Percentiles rank a stretch among this genome's conserved stretches.
Evolutionary conservation across 305 asterid species (phyloP).

Genomic region (Plantago rigida): DNA sequence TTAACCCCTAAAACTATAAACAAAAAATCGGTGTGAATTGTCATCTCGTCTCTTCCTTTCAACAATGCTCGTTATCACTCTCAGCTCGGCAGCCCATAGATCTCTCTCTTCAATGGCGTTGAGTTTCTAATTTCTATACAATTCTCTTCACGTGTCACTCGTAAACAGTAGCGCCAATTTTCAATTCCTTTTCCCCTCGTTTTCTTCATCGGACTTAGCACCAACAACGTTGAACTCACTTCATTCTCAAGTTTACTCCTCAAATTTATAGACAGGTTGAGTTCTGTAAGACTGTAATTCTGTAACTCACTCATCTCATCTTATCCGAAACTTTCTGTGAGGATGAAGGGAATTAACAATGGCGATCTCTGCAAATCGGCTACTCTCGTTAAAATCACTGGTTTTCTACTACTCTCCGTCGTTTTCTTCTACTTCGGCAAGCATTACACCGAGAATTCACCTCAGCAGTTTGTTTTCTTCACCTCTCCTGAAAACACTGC

Average conservation of each 20-base stretch:
- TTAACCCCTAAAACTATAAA: too few relatives aligned
- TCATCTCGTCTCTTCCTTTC: too few relatives aligned
- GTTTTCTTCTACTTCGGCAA: slow-evolving; percentile 66
- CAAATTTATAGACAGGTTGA: neutral
- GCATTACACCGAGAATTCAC: slow-evolving; percentile 52
- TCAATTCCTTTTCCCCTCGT: too few relatives aligned
- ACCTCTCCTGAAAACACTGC: slow-evolving; percentile 44
- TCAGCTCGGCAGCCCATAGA: too few relatives aligned
- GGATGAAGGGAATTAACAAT: slow-evolving; percentile 42
- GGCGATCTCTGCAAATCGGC: slow-evolving; percentile 58
- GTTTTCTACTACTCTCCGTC: slow-evolving; percentile 42
- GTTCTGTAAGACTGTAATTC: neutral
- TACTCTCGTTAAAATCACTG: slow-evolving; percentile 41
- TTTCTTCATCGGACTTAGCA: slow-evolving; percentile 7
- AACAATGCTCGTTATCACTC: too few relatives aligned
- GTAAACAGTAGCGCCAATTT: too few relatives aligned
- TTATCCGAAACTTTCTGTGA: slow-evolving; percentile 24
- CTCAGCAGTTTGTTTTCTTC: slow-evolving; percentile 64
- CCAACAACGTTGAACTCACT: slow-evolving; percentile 20
- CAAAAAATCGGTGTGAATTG: too few relatives aligned
- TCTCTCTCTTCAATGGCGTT: too few relatives aligned
- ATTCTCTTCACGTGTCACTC: too few relatives aligned
- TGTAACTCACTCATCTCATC: neutral
- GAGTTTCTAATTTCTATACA: too few relatives aligned
- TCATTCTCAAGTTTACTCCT: neutral